Base-by-base conservation (phyloP, 805 yeast genomes). In the Suhomyces vadensis region DNA sequence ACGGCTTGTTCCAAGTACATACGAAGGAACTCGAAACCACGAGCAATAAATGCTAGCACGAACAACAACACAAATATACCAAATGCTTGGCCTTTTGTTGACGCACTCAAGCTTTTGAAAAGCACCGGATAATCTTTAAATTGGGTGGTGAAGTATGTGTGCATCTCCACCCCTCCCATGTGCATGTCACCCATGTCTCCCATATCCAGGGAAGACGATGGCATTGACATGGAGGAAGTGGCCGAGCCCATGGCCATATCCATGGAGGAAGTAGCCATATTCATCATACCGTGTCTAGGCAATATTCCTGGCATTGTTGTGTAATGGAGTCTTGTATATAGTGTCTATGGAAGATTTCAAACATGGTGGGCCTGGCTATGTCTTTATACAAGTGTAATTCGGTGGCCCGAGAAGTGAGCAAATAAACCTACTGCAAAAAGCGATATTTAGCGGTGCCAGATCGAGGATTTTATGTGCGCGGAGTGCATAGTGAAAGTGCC, bases 51-150 rank as follows among this genome's bases (percentile, higher is more conserved):
- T 0, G 83, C 82, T 2, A 78, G 65, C 21, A 76, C 77, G 57
- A 86, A 78, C 17, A 86, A 58, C 10, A 82, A 65, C 26, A 81
- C 65, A 56, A 85, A 86, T 11, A 86, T 84, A 19, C 92, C 95
- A 60, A 86, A 86, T 0, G 87, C 90, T 41, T 76, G 74, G 7
- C 74, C 89, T 20, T 77, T 77, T 33, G 64, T 67, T 2, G 67
- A 52, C 2, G 92, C 92, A 9, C 57, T 55, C 37, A 86, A 63
- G 0, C 66, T 64, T 46, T 71, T 63, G 65, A 86, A 86, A 4
- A 86, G 55, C 0, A 86, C 88, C 0, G 92, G 89, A 49, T 80
- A 79, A 31, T 71, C 63, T 2, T 61, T 50, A 61, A 69, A 85
- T 2, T 63, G 55, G 0, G 78, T 64, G 1, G 85, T 79, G 54